Percentiles rank a stretch among this genome's conserved stretches.
Conservation (phyloP, 1,284 basidiomycete genomes). For the Malassezia psittaci region DNA sequence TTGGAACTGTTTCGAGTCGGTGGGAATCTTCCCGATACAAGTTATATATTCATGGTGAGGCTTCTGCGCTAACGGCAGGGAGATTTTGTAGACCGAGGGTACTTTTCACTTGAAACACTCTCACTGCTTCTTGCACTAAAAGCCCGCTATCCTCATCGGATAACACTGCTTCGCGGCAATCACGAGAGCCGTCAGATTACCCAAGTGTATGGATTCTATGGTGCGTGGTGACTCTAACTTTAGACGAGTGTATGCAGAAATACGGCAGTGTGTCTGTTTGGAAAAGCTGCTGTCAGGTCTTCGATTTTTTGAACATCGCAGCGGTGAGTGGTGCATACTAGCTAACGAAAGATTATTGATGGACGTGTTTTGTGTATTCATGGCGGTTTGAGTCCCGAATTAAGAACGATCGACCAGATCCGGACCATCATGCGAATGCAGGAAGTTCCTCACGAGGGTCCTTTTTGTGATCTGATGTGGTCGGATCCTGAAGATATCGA, state of each 20-base stretch:
- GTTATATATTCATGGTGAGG: conserved; percentile 89
- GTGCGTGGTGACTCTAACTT: conserved; percentile 51
- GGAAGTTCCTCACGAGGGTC: conserved; percentile 93
- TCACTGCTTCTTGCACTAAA: conserved; percentile 79
- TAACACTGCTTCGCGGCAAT: conserved; percentile 83
- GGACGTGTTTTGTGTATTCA: conserved; percentile 82
- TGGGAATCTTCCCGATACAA: conserved; percentile 74
- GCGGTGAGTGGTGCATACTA: conserved; percentile 57
- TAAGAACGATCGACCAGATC: conserved; percentile 58
- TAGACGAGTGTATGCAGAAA: conserved; percentile 52
- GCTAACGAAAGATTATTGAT: conserved; percentile 66
- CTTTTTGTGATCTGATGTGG: conserved; percentile 59
- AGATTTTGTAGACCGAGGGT: conserved; percentile 93
- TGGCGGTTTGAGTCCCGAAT: conserved; percentile 77
- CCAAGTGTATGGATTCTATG: conserved; percentile 95
- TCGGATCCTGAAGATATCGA: conserved; percentile 92
- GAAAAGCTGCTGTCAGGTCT: conserved; percentile 62
- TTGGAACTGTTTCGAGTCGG: conserved; percentile 80
- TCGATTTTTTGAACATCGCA: conserved; percentile 85
- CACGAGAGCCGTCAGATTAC: conserved; percentile 95
- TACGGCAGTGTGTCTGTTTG: conserved; percentile 68
- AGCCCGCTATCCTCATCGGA: conserved; percentile 82
- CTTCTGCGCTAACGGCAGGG: conserved; percentile 55
- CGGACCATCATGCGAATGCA: conserved; percentile 80
- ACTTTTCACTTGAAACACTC: conserved; percentile 91